Evolutionary conservation across 257 asterid genomes (phyloP), one percentile per base, ranked within the genome.

Genomic region (Orobanche coerulescens): DNA sequence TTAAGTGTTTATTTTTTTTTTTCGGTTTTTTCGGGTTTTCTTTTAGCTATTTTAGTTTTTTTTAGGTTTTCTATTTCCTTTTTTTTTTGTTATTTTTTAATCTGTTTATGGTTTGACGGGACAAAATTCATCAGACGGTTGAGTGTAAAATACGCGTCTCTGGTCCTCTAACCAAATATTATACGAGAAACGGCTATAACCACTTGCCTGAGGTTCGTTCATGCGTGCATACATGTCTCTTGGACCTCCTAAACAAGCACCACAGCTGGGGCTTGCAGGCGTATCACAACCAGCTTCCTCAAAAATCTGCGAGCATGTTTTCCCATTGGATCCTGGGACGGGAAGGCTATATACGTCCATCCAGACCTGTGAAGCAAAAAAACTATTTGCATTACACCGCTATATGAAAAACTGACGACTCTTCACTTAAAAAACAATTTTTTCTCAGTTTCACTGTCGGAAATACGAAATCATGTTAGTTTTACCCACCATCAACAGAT

Each of bases 221-320:
- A 89, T 79, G 77, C 97, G 90, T 12, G 99, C 99, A 4, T 93
- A 89, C 4, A 95, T 93, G 79, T 93, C 99, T 66, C 71, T 82
- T 1, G 99, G 99, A 31, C 97, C 99, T 44, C 99, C 95, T 81
- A 89, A 73, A 65, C 99, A 93, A 63, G 99, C 99, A 64, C 95
- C 95, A 11, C 99, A 93, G 43, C 90, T 81, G 20, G 99, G 99
- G 81, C 99, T 89, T 25, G 99, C 73, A 30, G 99, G 99, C 2
- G 99, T 93, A 74, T 93, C 99, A 18, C 99, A 93, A 30, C 99
- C 99, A 20, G 96, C 99, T 77, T 93, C 99, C 70, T 89, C 99
- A 71, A 93, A 93, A 67, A 89, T 89, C 81, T 89, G 97, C 2
- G 98, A 85, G 75, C 98, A 89, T 5, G 98, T 93, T 76, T 84